Evolutionary conservation across 78 protist species (phyloP).

Genomic region (slime mould (Dictyostelium discoideum)): dicty_2.7 NC_007091.3:3504001-3504500

Average conservation of each 20-base stretch:
- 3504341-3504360: background rate
- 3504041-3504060: background rate
- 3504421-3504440: background rate
- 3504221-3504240: background rate
- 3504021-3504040: background rate
- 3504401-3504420: background rate
- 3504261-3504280: too few relatives aligned
- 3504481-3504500: background rate
- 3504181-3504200: background rate
- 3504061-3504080: background rate
- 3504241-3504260: too few relatives aligned
- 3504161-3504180: background rate
- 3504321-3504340: background rate
- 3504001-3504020: background rate
- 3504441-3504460: background rate
- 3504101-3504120: background rate
- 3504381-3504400: background rate
- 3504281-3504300: background rate
- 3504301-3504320: background rate
- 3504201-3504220: background rate
- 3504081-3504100: background rate
- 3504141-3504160: background rate
- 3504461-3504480: background rate
- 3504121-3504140: background rate
- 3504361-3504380: background rate